phyloP scores from a whole-genome alignment of 371 early-diverging fungal genomes.

The Mortierella sp. region DNA sequence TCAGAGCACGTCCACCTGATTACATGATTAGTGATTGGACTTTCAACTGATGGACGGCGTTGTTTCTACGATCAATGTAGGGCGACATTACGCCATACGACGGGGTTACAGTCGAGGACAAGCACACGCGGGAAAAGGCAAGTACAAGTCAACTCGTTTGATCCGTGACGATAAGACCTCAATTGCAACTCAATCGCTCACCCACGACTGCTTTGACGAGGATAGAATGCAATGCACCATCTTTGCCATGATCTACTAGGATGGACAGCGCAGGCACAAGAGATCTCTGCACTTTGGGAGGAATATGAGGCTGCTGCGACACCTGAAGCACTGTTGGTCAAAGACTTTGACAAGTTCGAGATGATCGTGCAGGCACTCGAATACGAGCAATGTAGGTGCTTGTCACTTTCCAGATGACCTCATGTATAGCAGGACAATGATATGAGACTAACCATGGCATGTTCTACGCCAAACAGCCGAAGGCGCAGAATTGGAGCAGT shows the following conservation, averaged over 20 bases:
- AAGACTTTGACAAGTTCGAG: constrained; percentile 95
- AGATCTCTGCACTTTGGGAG: constrained; percentile 83
- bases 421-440: too few relatives aligned
- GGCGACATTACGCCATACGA: constrained; percentile 93
- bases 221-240: constrained; percentile 75
- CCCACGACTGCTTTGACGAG: not conserved
- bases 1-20: not conserved
- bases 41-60: too few relatives aligned
- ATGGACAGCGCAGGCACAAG: constrained; percentile 65
- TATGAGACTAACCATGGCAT: too few relatives aligned
- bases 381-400: constrained; percentile 82
- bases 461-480: constrained; percentile 65
- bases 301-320: constrained; percentile 89
- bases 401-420: too few relatives aligned
- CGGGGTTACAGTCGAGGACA: constrained; percentile 83
- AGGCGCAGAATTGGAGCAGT: constrained; percentile 71
- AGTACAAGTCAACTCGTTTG: not conserved
- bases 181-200: constrained; percentile 12
- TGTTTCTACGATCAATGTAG: constrained; percentile 39
- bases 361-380: constrained; percentile 94
- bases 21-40: too few relatives aligned
- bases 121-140: constrained; percentile 77
- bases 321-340: constrained; percentile 84
- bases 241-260: constrained; percentile 69
- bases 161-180: too few relatives aligned